phyloP scores from a whole-genome alignment of 1,284 basidiomycete genomes.

The Cryptococcus neoformans region DNA sequence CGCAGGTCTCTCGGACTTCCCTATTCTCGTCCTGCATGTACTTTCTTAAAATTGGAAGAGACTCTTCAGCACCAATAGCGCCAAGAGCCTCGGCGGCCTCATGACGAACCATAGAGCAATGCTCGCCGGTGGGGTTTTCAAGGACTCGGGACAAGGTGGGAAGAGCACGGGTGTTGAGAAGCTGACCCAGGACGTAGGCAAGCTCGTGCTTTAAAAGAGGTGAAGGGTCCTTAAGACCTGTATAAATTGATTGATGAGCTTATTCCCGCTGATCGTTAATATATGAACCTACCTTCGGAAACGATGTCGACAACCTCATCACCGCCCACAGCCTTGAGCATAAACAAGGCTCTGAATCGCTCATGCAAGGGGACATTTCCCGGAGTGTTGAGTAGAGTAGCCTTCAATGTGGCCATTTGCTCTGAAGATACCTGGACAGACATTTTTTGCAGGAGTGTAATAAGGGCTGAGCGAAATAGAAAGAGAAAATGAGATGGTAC shows the following conservation, averaged over 20 bases:
- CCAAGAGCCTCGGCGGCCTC: constrained; percentile 99
- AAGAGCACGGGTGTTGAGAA: constrained; percentile 70
- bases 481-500: no score
- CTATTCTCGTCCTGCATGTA: constrained; percentile 70
- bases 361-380: constrained; percentile 77
- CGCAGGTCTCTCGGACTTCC: constrained; percentile 92
- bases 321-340: constrained; percentile 77
- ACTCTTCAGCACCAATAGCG: constrained; percentile 71
- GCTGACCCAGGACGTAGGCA: constrained; percentile 95
- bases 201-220: constrained; percentile 95
- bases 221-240: constrained; percentile 85
- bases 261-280: background rate
- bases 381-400: constrained; percentile 68
- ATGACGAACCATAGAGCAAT: constrained; percentile 89
- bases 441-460: constrained; percentile 19
- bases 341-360: constrained; percentile 89
- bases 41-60: constrained; percentile 68
- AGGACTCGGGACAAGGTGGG: constrained; percentile 77
- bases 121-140: constrained; percentile 55
- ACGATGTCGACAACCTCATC: constrained; percentile 78
- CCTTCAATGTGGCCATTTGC: constrained; percentile 37
- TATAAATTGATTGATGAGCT: background rate
- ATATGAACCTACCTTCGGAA: constrained; percentile 64
- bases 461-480: no score
- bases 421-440: constrained; percentile 38